Percentiles rank a stretch among this genome's conserved stretches.
Conservation (phyloP, 129 eudicot species). For the Ambrosia artemisiifolia region DNA sequence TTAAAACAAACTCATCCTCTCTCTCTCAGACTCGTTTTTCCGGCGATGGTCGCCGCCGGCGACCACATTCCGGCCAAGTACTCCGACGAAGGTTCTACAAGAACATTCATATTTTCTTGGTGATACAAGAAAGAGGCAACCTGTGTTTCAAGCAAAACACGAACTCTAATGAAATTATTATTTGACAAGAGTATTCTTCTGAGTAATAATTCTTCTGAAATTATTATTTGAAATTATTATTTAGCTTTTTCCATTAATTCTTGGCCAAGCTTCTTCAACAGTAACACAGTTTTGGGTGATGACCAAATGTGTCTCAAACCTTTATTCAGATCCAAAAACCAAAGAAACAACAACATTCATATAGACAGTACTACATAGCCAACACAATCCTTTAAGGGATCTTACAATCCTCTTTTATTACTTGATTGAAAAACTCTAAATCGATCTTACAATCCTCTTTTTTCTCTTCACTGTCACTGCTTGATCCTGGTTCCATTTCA, state of each 20-base stretch:
- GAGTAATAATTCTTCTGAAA: constrained; percentile 1
- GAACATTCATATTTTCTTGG: constrained; percentile 91
- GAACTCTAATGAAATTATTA: not conserved
- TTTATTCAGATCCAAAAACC: not conserved
- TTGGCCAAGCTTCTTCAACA: constrained; percentile 88
- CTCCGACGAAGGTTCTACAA: constrained; percentile 98
- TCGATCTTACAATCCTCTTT: not conserved
- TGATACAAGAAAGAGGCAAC: constrained; percentile 89
- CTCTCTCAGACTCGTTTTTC: too few species aligned
- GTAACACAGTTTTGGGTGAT: constrained; percentile 79
- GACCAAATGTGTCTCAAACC: constrained; percentile 34
- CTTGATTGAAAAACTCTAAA: not conserved
- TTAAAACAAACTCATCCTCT: too few species aligned
- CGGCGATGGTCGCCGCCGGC: too few species aligned
- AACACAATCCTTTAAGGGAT: too few species aligned
- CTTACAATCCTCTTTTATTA: too few species aligned
- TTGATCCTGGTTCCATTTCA: not conserved
- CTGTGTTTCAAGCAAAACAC: constrained; percentile 34
- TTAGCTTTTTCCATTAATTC: constrained; percentile 96
- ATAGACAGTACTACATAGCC: not conserved
- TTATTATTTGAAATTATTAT: constrained; percentile 46
- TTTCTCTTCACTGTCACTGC: not conserved
- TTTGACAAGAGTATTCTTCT: not conserved
- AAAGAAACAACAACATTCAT: not conserved
- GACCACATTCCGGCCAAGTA: too few species aligned